Evolutionary conservation across 805 yeast species (phyloP).

Genomic region (Candida michaelii): DNA sequence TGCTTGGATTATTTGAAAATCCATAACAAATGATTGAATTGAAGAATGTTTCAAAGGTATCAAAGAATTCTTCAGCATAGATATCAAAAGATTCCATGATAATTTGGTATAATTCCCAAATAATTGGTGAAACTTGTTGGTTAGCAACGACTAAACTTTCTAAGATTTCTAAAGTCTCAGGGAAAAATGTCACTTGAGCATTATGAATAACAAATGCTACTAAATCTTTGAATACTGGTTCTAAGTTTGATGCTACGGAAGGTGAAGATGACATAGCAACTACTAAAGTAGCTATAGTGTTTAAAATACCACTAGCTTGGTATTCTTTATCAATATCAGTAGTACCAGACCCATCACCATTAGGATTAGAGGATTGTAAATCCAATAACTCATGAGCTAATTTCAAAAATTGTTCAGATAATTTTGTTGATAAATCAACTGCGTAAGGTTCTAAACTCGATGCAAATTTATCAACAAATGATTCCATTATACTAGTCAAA

Average conservation of each 20-base stretch:
- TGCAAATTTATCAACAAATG: slow-evolving; percentile 44
- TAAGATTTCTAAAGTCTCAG: slow-evolving; percentile 43
- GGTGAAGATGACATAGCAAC: slow-evolving; percentile 43
- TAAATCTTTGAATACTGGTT: slow-evolving; percentile 32
- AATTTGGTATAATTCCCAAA: slow-evolving; percentile 53
- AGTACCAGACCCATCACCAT: slow-evolving; percentile 15
- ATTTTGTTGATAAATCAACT: slow-evolving; percentile 44
- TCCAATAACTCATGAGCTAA: slow-evolving; percentile 59
- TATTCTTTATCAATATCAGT: slow-evolving; percentile 40
- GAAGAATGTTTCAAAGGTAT: slow-evolving; percentile 54
- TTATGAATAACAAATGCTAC: slow-evolving; percentile 37
- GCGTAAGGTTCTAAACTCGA: slow-evolving; percentile 43
- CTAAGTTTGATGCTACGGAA: slow-evolving; percentile 35
- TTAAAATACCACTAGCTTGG: slow-evolving; percentile 44
- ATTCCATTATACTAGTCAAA: slow-evolving; percentile 45
- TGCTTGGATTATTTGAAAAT: slow-evolving; percentile 32
- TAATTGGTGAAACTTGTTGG: slow-evolving; percentile 45
- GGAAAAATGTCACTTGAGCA: slow-evolving; percentile 39
- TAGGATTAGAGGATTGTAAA: slow-evolving; percentile 15
- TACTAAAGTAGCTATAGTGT: slow-evolving; percentile 42
- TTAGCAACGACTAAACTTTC: slow-evolving; percentile 59
- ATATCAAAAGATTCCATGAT: slow-evolving; percentile 56
- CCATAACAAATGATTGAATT: slow-evolving; percentile 55
- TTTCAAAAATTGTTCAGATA: slow-evolving; percentile 72
- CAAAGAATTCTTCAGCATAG: slow-evolving; percentile 60